Base-by-base conservation (phyloP, 257 asterid species). In the Coffea canephora region DNA sequence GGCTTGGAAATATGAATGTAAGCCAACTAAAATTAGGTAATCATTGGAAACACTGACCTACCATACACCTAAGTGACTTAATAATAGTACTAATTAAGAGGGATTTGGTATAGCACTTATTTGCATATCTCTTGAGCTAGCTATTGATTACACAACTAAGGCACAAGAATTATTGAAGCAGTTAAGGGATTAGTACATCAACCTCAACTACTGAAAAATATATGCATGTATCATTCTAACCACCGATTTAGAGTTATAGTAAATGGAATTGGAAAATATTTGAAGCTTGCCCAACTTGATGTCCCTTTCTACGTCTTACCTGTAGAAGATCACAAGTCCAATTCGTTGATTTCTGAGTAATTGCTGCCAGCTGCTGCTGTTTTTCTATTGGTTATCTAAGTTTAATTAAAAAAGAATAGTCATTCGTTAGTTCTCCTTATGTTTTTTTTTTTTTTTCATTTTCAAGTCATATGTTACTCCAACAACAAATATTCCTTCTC, bases 21-120 rank as follows among this genome's bases (percentile, higher is more conserved):
- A 31, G 10, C 43, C 34, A 19, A 66, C 3, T 49, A 49, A 61
- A 49, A 0, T 43, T 21, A 5, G 36, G 74, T 66, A 64, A 69
- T 66, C 39, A 14, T 27, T 66, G 54, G 46, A 46, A 55, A 46
- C 80, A 81, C 57, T 25, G 69, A 74, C 72, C 83, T 48, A 77
- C 55, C 69, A 46, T 80, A 80, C 80, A 84, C 84, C 84, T 77
- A 76, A 79, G 68, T 59, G 74, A 68, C 59, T 31, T 14, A 5
- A 65, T 80, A 31, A 66, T 77, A 45, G 43, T 39, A 39, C 74
- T 73, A 31, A 31, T 31, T 61, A 82, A 73, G 78, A 81, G 67
- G 85, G 86, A 78, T 84, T 91, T 83, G 86, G 87, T 89, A 39
- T 39, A 52, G 80, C 76, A 81, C 45, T 78, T 27, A 68, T 86